These are phyloP conservation scores for Pichia manshurica DNA, from an alignment of 805 yeast genomes.

Conservation along the genomic window DNA sequence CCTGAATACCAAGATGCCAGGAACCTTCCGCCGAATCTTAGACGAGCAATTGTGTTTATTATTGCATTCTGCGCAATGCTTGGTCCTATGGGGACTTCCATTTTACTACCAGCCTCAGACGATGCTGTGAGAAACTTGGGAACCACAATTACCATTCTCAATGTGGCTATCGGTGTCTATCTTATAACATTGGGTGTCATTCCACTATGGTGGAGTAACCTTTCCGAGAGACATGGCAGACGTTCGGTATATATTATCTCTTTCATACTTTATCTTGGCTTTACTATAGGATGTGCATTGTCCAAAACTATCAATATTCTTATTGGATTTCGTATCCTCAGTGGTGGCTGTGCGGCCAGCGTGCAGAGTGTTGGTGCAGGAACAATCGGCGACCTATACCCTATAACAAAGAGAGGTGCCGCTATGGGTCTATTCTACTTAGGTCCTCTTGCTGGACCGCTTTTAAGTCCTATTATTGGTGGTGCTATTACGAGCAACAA, in stretches of 20 bases:
- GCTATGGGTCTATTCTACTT: slow-evolving; percentile 78
- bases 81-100: slow-evolving; percentile 89
- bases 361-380: slow-evolving; percentile 92
- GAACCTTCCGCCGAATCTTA: slow-evolving; percentile 46
- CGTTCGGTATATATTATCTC: slow-evolving; percentile 67
- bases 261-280: slow-evolving; percentile 55
- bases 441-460: slow-evolving; percentile 78
- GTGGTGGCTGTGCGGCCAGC: slow-evolving; percentile 79
- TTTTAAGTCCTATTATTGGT: slow-evolving; percentile 74
- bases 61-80: slow-evolving; percentile 70
- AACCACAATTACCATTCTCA: slow-evolving; percentile 57
- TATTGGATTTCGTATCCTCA: slow-evolving; percentile 61
- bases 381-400: slow-evolving; percentile 68
- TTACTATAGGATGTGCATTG: slow-evolving; percentile 67
- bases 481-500: slow-evolving; percentile 55
- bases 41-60: slow-evolving; percentile 51
- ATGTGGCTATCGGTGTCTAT: slow-evolving; percentile 76
- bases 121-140: slow-evolving; percentile 49
- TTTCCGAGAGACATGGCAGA: slow-evolving; percentile 71
- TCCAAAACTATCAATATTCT: slow-evolving; percentile 56
- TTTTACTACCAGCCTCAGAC: slow-evolving; percentile 71
- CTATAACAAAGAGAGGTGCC: slow-evolving; percentile 62
- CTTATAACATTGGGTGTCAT: slow-evolving; percentile 67
- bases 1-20: slow-evolving; percentile 76
- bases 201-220: slow-evolving; percentile 86